These are phyloP conservation scores for Paradendryphiella salina DNA, from an alignment of 2,329 filamentous ascomycete species.

Conservation along the genomic window DNA sequence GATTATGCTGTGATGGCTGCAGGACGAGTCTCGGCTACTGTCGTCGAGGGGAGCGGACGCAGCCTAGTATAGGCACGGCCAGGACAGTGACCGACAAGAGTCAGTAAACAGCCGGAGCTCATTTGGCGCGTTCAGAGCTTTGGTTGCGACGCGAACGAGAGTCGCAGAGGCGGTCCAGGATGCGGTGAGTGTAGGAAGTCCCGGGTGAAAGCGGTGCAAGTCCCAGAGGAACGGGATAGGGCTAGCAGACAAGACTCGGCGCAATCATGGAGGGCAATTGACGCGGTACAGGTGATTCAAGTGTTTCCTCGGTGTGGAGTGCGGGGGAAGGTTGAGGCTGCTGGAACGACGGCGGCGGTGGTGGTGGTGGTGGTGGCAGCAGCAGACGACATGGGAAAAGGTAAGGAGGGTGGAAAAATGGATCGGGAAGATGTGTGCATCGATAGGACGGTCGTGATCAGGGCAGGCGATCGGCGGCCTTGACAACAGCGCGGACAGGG, in stretches of 20 bases:
- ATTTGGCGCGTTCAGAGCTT: slow-evolving; percentile 35
- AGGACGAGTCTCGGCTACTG: slow-evolving; percentile 24
- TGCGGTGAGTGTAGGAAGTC: slow-evolving; percentile 15
- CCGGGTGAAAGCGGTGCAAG: slow-evolving; percentile 15
- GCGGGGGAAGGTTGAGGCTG: neutral
- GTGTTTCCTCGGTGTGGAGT: neutral
- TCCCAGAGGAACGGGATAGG: slow-evolving; percentile 16
- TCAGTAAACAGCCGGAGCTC: slow-evolving; percentile 29
- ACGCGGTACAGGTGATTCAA: neutral
- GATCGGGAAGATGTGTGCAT: slow-evolving; percentile 6
- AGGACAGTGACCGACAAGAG: slow-evolving; percentile 35
- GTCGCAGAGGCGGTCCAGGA: slow-evolving; percentile 15
- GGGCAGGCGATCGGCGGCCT: slow-evolving; percentile 15
- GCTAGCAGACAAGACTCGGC: slow-evolving; percentile 24
- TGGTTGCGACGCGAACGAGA: slow-evolving; percentile 21
- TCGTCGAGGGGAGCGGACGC: slow-evolving; percentile 21
- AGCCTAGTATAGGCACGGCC: slow-evolving; percentile 32
- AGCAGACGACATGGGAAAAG: slow-evolving; percentile 14
- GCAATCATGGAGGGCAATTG: slow-evolving; percentile 28
- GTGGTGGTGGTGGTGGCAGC: slow-evolving; percentile 7
- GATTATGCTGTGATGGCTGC: slow-evolving; percentile 29
- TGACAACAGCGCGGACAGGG: slow-evolving; percentile 6
- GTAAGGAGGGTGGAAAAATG: slow-evolving; percentile 12
- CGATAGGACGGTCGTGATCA: slow-evolving; percentile 10
- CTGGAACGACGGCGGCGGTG: slow-evolving; percentile 4